Evolutionary conservation across 2,329 filamentous ascomycete species (phyloP), one percentile per base, ranked within the genome.

Genomic region (Fusarium algeriense): DNA sequence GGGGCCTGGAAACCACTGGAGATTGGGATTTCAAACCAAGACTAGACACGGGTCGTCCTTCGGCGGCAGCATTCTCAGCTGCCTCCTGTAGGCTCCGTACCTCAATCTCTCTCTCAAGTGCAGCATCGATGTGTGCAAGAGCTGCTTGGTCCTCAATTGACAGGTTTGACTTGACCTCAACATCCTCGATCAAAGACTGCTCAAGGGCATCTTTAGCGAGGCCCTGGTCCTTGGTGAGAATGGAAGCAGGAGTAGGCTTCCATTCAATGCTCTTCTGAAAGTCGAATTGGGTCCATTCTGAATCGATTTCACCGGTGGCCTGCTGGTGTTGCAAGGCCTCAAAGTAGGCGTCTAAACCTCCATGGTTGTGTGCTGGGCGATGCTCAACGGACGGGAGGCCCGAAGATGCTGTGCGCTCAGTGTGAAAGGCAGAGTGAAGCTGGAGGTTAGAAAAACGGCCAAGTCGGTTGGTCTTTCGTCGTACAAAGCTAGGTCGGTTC

Each of bases 261-360:
- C 95, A 97, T 79, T 96, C 95, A 75, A 98, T 93, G 70, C 91
- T 89, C 81, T 94, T 92, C 60, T 92, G 92, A 80, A 97, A 95
- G 80, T 97, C 93, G 77, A 94, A 97, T 80, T 97, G 94, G 45
- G 91, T 91, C 94, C 94, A 97, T 80, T 98, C 95, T 73, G 92
- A 90, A 54, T 94, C 92, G 50, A 90, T 83, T 40, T 88, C 88
- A 23, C 86, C 84, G n/a, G 76, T 76, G 7, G 77, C 91, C 80
- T 95, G 90, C 71, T 91, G 89, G 80, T 92, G 92, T 81, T 95
- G 94, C 85, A 96, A 92, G 59, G 94, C 93, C 80, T 96, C 94
- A 77, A 94, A 97, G 83, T 97, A 98, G 76, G 93, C 94, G 69
- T 95, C 94, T 86, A 98, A 79, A 66, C 92, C 92, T 70, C 88